These are phyloP conservation scores for Pseudopithomyces maydicus DNA, from an alignment of 2,329 filamentous ascomycete species.

Conservation along the genomic window DNA sequence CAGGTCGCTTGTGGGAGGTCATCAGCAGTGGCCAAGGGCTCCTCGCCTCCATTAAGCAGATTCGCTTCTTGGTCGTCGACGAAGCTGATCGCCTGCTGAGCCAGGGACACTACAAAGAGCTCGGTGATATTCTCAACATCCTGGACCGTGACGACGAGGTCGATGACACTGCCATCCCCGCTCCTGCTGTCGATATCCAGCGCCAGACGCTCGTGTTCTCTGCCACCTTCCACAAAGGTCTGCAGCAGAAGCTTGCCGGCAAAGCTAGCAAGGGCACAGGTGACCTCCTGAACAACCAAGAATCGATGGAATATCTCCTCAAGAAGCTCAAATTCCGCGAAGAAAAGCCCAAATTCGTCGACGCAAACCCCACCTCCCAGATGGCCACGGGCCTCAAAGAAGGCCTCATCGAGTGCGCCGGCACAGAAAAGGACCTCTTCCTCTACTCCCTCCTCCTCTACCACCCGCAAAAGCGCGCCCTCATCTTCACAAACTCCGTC, in stretches of 20 bases:
- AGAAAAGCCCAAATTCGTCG: conserved; percentile 84
- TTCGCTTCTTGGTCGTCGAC: conserved; percentile 86
- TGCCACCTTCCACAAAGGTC: conserved; percentile 87
- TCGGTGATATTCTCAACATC: conserved; percentile 82
- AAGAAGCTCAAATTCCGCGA: conserved; percentile 88
- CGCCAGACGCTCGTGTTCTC: conserved; percentile 96
- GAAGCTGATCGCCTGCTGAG: conserved; percentile 92
- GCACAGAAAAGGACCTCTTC: conserved; percentile 96
- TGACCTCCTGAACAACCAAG: conserved; percentile 71
- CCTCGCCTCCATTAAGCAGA: conserved; percentile 70
- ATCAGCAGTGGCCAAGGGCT: conserved; percentile 75
- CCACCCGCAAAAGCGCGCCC: conserved; percentile 77
- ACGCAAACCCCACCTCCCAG: conserved; percentile 85
- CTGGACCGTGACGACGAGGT: conserved; percentile 69
- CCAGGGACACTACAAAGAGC: conserved; percentile 93
- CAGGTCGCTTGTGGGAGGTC: conserved; percentile 92
- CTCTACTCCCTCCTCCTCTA: conserved; percentile 87
- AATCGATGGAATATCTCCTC: conserved; percentile 91
- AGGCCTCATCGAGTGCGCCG: conserved; percentile 87
- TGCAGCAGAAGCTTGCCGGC: conserved; percentile 88
- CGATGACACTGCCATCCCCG: conserved; percentile 45
- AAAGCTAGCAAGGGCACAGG: conserved; percentile 63
- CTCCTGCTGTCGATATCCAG: conserved; percentile 37
- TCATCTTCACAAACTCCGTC: conserved; percentile 97
- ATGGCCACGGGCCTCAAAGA: conserved; percentile 88